Percentiles rank a stretch among this genome's conserved stretches.
Evolutionary conservation across 1,284 basidiomycete species (phyloP).

Genomic region (Microbotryum lychnidis-dioicae): DNA sequence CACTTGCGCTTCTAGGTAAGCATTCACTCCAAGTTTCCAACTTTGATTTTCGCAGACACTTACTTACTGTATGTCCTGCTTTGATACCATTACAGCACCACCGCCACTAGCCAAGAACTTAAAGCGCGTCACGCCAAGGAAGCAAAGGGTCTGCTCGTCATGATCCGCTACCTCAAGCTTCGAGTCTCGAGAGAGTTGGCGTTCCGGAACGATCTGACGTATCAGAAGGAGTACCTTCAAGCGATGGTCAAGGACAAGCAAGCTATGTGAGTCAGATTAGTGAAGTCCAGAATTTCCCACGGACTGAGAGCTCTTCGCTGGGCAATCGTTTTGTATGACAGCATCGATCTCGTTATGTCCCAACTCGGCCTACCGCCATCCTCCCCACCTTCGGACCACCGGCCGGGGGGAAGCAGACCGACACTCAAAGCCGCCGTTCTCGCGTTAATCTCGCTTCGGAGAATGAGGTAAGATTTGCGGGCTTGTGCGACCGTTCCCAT

Average conservation of each 20-base stretch:
- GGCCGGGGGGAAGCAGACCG: neutral
- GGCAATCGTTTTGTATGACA: neutral
- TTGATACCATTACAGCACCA: neutral
- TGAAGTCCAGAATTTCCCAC: neutral
- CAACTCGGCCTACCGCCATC: slow-evolving; percentile 11
- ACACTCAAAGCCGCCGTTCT: slow-evolving; percentile 23
- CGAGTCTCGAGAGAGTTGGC: slow-evolving; percentile 78
- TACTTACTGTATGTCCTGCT: neutral
- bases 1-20: slow-evolving; percentile 50
- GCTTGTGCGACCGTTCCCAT: neutral
- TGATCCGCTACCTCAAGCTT: slow-evolving; percentile 85
- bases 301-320: too few species aligned
- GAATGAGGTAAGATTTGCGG: slow-evolving; percentile 26
- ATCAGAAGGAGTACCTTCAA: slow-evolving; percentile 71
- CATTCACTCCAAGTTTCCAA: slow-evolving; percentile 26
- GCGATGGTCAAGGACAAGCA: slow-evolving; percentile 26
- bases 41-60: neutral
- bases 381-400: slow-evolving; percentile 9
- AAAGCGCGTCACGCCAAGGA: slow-evolving; percentile 63
- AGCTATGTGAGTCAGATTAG: slow-evolving; percentile 18
- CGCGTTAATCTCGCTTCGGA: slow-evolving; percentile 24
- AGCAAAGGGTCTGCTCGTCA: slow-evolving; percentile 75
- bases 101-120: slow-evolving; percentile 32
- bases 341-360: slow-evolving; percentile 20
- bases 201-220: slow-evolving; percentile 66